Evolutionary conservation across 257 asterid genomes (phyloP).

Genomic region (Penstemon davidsonii): DNA sequence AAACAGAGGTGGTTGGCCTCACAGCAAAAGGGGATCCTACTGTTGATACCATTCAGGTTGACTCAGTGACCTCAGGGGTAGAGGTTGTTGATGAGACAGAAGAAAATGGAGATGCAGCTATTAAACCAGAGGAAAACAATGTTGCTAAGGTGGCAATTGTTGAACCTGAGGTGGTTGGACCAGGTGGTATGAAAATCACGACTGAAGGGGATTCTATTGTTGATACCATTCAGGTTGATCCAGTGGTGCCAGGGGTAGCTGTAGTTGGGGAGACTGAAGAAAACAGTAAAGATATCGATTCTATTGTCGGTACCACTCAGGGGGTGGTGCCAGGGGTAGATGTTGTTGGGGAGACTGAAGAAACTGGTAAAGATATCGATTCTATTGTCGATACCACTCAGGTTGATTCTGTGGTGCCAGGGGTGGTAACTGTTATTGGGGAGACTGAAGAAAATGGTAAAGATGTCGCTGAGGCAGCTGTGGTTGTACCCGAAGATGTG

Average conservation of each 20-base stretch:
- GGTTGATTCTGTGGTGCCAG: conserved; percentile 41
- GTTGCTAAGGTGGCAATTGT: conserved; percentile 23
- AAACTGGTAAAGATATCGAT: conserved; percentile 38
- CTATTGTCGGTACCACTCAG: too few relatives aligned
- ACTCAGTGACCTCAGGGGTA: conserved; percentile 31
- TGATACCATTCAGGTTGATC: conserved; percentile 45
- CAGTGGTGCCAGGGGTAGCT: conserved; percentile 43
- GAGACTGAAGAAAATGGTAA: conserved; percentile 29
- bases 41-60: conserved; percentile 32
- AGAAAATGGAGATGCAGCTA: conserved; percentile 18
- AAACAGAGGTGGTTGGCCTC: conserved; percentile 29
- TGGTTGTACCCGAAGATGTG: conserved; percentile 18
- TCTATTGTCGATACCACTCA: conserved; percentile 45
- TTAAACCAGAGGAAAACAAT: conserved; percentile 21
- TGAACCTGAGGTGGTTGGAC: conserved; percentile 25
- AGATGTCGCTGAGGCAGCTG: conserved; percentile 28
- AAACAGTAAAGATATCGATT: conserved; percentile 16
- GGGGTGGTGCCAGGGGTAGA: conserved; percentile 41
- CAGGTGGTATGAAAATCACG: conserved; percentile 31
- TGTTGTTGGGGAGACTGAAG: conserved; percentile 26
- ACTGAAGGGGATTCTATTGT: conserved; percentile 48
- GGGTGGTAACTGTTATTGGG: conserved; percentile 52
- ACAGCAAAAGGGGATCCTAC: conserved; percentile 43
- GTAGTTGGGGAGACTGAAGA: conserved; percentile 44
- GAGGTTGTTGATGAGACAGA: conserved; percentile 34